Evolutionary conservation across 202 grass and related monocot genomes (phyloP).

Genomic region (Bolboschoenoplectus hybrid): DNA sequence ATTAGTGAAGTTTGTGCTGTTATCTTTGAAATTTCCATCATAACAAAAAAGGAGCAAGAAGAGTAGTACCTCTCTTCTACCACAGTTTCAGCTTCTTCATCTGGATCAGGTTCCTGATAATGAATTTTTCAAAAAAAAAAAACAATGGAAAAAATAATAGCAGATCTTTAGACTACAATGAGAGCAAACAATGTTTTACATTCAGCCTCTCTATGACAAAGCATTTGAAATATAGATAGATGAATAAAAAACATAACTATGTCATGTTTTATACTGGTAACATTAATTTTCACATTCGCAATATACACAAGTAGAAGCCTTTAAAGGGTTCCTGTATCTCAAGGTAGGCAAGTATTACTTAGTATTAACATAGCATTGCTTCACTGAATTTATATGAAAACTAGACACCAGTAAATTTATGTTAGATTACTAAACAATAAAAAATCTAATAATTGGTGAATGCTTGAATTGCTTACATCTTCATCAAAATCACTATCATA

Average conservation of each 20-base stretch:
- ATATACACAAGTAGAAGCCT: not conserved
- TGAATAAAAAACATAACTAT: not conserved
- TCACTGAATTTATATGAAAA: not conserved
- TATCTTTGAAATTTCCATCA: not conserved
- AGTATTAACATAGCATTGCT: not conserved
- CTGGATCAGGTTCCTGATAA: constrained; percentile 69
- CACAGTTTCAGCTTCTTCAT: constrained; percentile 71
- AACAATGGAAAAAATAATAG: constrained; percentile 13
- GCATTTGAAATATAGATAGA: not conserved
- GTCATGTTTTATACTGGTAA: not conserved
- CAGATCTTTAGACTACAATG: not conserved
- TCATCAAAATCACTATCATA: constrained; percentile 89
- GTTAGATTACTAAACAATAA: constrained; percentile 4
- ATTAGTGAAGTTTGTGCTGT: not conserved
- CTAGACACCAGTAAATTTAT: not conserved
- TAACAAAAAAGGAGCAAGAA: constrained; percentile 11
- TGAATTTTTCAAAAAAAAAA: not conserved
- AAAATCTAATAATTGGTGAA: not conserved
- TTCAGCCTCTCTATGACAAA: not conserved
- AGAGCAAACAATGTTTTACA: not conserved
- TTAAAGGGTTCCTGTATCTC: not conserved
- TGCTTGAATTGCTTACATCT: constrained; percentile 56
- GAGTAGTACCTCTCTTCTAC: constrained; percentile 62
- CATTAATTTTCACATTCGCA: not conserved
- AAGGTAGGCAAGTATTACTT: not conserved